A percentile compares a stretch with the other conserved stretches of the same genome.
These are phyloP conservation scores for Hevea brasiliensis DNA, from an alignment of 345 rosid species.

Conservation along the genomic window DNA sequence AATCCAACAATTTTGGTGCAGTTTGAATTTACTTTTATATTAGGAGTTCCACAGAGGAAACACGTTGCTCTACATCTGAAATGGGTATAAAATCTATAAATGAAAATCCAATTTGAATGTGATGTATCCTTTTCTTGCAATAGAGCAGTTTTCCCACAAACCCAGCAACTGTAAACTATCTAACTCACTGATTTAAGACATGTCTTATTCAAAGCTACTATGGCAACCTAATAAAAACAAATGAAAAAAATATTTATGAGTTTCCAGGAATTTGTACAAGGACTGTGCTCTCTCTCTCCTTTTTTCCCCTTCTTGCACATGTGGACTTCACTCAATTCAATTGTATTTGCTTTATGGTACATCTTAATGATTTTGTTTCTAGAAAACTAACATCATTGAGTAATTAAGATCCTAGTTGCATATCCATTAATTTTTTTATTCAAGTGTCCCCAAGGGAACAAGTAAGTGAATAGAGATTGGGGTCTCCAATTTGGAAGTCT, in stretches of 20 bases:
- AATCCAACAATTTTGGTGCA: background rate
- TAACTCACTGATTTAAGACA: background rate
- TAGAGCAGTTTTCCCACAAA: slow-evolving; percentile 3
- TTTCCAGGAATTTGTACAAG: background rate
- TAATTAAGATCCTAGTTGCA: no score
- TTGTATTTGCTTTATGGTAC: no score
- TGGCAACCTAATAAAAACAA: background rate
- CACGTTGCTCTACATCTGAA: background rate
- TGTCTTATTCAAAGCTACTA: no score
- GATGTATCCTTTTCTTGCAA: background rate
- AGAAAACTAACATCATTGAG: no score
- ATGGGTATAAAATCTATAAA: background rate
- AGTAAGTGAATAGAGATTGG: no score
- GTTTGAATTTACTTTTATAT: background rate
- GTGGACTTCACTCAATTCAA: no score
- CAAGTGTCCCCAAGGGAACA: no score
- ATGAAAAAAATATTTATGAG: background rate
- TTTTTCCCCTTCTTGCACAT: no score
- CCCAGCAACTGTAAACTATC: background rate
- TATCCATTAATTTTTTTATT: no score
- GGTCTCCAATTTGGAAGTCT: no score
- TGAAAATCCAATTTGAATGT: background rate
- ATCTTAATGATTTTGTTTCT: no score
- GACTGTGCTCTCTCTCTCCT: no score
- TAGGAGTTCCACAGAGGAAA: background rate